Conservation (phyloP, 352 stramenopile species). For the Globisporangium splendens region DNA sequence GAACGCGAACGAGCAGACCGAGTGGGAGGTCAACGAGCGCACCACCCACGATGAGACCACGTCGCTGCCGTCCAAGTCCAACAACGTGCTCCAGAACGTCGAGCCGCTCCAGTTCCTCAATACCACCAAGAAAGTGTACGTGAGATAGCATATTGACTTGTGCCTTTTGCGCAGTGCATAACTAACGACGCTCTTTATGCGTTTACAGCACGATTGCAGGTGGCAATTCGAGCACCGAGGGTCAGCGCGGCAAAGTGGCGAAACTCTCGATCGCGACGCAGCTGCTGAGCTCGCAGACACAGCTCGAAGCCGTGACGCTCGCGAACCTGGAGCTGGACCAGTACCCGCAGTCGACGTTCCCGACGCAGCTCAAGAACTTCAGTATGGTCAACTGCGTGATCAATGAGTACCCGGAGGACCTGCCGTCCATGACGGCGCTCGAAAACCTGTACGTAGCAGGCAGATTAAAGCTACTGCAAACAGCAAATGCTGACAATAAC, state of each 20-base stretch:
- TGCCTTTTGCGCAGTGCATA: not conserved
- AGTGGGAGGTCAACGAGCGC: slow-evolving; percentile 14
- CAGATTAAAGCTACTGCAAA: too few species aligned
- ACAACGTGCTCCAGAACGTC: slow-evolving; percentile 26
- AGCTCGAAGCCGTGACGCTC: slow-evolving; percentile 40
- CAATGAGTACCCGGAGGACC: slow-evolving; percentile 45
- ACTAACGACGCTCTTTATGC: not conserved
- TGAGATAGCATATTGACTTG: not conserved
- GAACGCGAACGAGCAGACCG: slow-evolving; percentile 19
- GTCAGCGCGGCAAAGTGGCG: slow-evolving; percentile 40
- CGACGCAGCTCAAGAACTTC: slow-evolving; percentile 40
- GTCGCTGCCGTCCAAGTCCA: slow-evolving; percentile 27
- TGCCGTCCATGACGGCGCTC: slow-evolving; percentile 47
- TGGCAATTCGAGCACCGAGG: slow-evolving; percentile 31
- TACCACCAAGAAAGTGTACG: slow-evolving; percentile 29
- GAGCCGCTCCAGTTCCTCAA: slow-evolving; percentile 31
- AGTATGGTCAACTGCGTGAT: slow-evolving; percentile 60
- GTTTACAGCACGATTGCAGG: slow-evolving; percentile 42
- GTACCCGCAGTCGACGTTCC: slow-evolving; percentile 47
- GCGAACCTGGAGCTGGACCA: slow-evolving; percentile 47
- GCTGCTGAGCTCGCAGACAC: slow-evolving; percentile 30
- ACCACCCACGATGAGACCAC: slow-evolving; percentile 21
- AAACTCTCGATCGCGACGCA: slow-evolving; percentile 28
- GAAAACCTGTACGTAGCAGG: slow-evolving; percentile 37
- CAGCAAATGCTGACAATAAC: not conserved